These are phyloP conservation scores for Malus hybrid DNA, from an alignment of 331 rosid genomes.

Conservation along the genomic window DNA sequence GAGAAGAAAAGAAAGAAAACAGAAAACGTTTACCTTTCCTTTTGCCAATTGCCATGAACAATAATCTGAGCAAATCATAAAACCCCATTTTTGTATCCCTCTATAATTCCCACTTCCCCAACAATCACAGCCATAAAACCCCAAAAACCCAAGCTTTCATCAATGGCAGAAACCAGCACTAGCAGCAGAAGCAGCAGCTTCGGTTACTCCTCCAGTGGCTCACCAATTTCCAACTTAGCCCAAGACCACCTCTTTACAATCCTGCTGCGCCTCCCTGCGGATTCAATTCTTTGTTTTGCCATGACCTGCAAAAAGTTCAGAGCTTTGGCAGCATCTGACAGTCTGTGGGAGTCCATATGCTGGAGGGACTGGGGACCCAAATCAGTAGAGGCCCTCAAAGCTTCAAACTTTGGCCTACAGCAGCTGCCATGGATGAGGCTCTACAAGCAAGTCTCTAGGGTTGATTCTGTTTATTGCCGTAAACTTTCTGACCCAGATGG, in stretches of 20 bases:
- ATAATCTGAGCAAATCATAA: background rate
- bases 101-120: constrained; percentile 10
- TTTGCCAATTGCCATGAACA: constrained; percentile 3
- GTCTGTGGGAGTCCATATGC: constrained; percentile 70
- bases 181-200: constrained; percentile 2
- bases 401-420: constrained; percentile 20
- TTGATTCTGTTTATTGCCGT: constrained; percentile 52
- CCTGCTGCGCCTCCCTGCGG: constrained; percentile 63
- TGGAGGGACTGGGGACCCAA: constrained; percentile 68
- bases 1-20: background rate
- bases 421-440: constrained; percentile 69
- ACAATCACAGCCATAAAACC: constrained; percentile 20
- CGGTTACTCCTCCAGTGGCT: constrained; percentile 26
- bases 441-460: constrained; percentile 48
- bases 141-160: background rate
- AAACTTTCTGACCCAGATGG: constrained; percentile 33
- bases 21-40: background rate
- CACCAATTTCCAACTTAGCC: constrained; percentile 57
- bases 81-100: background rate
- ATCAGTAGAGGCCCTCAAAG: constrained; percentile 50
- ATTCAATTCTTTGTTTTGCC: constrained; percentile 63
- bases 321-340: constrained; percentile 46
- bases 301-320: constrained; percentile 72
- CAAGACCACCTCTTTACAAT: constrained; percentile 66
- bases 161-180: constrained; percentile 54